Evolutionary conservation across 2,329 filamentous ascomycete genomes (phyloP).

Genomic region (Fonsecaea multimorphosa): DNA sequence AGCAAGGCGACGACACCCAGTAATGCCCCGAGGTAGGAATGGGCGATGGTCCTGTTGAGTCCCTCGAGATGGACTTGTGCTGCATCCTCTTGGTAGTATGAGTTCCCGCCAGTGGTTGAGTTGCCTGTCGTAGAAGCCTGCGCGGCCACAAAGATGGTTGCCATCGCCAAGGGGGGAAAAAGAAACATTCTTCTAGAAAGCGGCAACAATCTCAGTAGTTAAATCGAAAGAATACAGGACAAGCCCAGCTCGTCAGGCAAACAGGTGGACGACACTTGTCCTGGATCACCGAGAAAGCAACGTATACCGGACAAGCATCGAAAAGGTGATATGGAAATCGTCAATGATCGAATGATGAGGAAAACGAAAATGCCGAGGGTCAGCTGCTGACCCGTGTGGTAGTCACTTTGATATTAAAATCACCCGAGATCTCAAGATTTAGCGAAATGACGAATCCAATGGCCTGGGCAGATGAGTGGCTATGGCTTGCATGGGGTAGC

Average conservation of each 20-base stretch:
- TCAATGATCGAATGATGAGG: not conserved
- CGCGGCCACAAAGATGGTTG: slow-evolving; percentile 10
- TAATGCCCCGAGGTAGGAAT: slow-evolving; percentile 69
- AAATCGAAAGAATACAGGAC: slow-evolving; percentile 13
- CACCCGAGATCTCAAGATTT: slow-evolving; percentile 16
- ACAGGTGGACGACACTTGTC: not conserved
- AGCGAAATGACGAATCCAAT: slow-evolving; percentile 12
- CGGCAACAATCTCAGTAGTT: slow-evolving; percentile 1
- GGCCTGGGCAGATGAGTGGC: not conserved
- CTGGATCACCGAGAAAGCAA: slow-evolving; percentile 13
- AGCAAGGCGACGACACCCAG: slow-evolving; percentile 67
- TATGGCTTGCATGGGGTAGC: not conserved
- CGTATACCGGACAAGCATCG: slow-evolving; percentile 10
- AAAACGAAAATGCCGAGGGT: not conserved
- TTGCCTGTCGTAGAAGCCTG: slow-evolving; percentile 13
- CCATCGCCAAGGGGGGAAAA: slow-evolving; percentile 6
- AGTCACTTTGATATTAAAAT: slow-evolving; percentile 12
- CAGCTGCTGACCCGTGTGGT: not conserved
- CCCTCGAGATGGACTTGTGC: slow-evolving; percentile 40
- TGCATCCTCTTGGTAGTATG: slow-evolving; percentile 35
- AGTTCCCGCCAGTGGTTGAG: slow-evolving; percentile 16
- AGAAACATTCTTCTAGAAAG: slow-evolving; percentile 6
- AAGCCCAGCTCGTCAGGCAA: slow-evolving; percentile 24
- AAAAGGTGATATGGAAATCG: not conserved
- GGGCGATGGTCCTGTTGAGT: slow-evolving; percentile 62